Evolutionary conservation across 176 grass and related monocot species (phyloP), one percentile per base, ranked within the genome.

Genomic region (Oryza punctata): DNA sequence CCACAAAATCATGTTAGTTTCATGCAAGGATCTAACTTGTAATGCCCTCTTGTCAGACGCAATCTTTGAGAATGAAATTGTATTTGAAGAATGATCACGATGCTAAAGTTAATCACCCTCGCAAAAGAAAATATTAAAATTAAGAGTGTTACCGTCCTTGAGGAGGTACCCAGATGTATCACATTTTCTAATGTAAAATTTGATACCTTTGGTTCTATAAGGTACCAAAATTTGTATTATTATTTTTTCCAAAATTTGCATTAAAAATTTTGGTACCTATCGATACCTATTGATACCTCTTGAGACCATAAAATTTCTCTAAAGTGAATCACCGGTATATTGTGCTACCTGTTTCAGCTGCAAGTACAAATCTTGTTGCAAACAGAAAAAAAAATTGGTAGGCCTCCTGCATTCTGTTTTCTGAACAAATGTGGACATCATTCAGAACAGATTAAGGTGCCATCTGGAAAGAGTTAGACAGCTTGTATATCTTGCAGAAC

Each of bases 261-360:
- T n/a, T n/a, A n/a, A n/a, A n/a, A n/a, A n/a, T n/a, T n/a, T n/a
- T n/a, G n/a, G n/a, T n/a, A n/a, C n/a, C n/a, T n/a, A n/a, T n/a
- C n/a, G n/a, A n/a, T n/a, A n/a, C n/a, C n/a, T n/a, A n/a, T n/a
- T n/a, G n/a, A n/a, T n/a, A n/a, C n/a, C n/a, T n/a, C n/a, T n/a
- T n/a, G n/a, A n/a, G n/a, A n/a, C n/a, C n/a, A n/a, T n/a, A n/a
- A n/a, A n/a, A n/a, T n/a, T n/a, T n/a, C n/a, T n/a, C n/a, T n/a
- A n/a, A n/a, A n/a, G n/a, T n/a, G n/a, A n/a, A 38, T 8, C 37
- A 38, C 32, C 45, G 21, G 65, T 21, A 69, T 52, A 13, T 33
- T 79, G 5, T 63, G 28, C 29, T 16, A 65, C 57, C 38, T 26
- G 49, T 40, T 84, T 69, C 63, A 68, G 79, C 72, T 79, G 26